Conservation (phyloP, 2,329 filamentous ascomycete genomes). For the Macrophomina phaseolina region DNA sequence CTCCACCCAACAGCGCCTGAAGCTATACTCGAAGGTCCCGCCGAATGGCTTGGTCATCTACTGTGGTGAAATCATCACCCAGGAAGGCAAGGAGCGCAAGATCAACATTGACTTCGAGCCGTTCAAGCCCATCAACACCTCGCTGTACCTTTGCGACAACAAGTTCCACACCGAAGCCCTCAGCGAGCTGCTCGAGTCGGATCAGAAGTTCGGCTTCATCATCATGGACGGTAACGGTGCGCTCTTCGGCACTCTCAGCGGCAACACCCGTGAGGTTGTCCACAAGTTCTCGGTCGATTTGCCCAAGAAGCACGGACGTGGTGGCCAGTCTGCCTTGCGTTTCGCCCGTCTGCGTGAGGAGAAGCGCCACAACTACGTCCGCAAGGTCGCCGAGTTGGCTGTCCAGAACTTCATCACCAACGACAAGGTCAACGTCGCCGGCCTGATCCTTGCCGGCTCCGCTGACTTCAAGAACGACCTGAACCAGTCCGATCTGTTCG, state of each 20-base stretch:
- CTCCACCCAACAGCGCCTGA: conserved; percentile 97
- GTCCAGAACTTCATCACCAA: conserved; percentile 99
- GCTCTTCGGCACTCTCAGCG: conserved; percentile 93
- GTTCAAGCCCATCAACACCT: conserved; percentile 99
- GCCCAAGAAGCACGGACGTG: conserved; percentile 99
- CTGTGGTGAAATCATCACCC: conserved; percentile 99
- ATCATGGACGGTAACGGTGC: conserved; percentile 99
- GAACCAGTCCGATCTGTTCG: conserved; percentile 97
- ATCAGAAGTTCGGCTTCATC: conserved; percentile 99
- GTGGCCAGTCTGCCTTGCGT: conserved; percentile 99
- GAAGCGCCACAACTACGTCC: conserved; percentile 99
- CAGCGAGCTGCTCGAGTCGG: conserved; percentile 95
- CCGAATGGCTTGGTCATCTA: conserved; percentile 98
- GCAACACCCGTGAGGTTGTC: conserved; percentile 94
- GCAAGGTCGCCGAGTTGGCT: conserved; percentile 96
- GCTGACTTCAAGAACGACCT: conserved; percentile 99
- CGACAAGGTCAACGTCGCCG: conserved; percentile 98
- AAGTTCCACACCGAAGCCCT: conserved; percentile 99
- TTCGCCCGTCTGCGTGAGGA: conserved; percentile 99
- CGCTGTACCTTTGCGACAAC: conserved; percentile 98
- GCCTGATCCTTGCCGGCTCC: conserved; percentile 92
- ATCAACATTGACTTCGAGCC: conserved; percentile 99
- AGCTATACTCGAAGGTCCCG: conserved; percentile 98
- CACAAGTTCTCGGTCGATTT: conserved; percentile 99
- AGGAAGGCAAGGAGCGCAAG: conserved; percentile 98